Evolutionary conservation across 371 early-diverging fungal species (phyloP).

Genomic region (Mortierella sp.): DNA sequence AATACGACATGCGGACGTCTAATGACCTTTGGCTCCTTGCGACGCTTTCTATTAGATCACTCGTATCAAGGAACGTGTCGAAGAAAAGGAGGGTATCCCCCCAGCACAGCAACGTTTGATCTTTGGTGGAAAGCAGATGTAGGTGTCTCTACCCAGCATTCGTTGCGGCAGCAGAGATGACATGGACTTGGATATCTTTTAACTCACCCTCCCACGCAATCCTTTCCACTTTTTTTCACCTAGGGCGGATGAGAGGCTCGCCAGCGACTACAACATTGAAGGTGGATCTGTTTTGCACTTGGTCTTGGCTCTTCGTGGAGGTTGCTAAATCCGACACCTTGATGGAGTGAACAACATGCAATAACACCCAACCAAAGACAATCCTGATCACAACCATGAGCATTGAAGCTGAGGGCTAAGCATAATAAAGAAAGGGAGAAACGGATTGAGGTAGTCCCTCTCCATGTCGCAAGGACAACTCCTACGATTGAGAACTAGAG

Average conservation of each 20-base stretch:
- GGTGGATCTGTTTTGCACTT: conserved; percentile 96
- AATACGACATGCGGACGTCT: background rate
- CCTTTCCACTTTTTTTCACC: conserved; percentile 11
- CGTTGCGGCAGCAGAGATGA: no score
- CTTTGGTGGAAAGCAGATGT: conserved; percentile 96
- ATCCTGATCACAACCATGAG: no score
- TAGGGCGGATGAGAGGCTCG: conserved; percentile 91
- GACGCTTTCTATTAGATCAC: conserved; percentile 64
- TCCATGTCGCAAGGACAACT: no score
- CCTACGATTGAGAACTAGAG: no score
- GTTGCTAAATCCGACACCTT: conserved; percentile 57
- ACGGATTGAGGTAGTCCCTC: no score
- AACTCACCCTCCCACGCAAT: no score
- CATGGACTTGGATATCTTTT: no score
- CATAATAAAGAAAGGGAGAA: no score
- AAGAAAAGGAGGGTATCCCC: conserved; percentile 98
- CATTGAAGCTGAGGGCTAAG: no score
- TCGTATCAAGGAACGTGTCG: conserved; percentile 93
- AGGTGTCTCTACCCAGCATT: no score
- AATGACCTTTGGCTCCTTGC: background rate
- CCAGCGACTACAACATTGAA: conserved; percentile 80
- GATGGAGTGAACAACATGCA: no score
- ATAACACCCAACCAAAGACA: no score
- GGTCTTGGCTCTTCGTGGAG: conserved; percentile 98
- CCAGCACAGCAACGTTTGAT: conserved; percentile 96